Percentiles rank a stretch among this genome's conserved stretches.
Evolutionary conservation across 164 flowering plant species (phyloP).

Genomic region (Hamamelis virginiana): DNA sequence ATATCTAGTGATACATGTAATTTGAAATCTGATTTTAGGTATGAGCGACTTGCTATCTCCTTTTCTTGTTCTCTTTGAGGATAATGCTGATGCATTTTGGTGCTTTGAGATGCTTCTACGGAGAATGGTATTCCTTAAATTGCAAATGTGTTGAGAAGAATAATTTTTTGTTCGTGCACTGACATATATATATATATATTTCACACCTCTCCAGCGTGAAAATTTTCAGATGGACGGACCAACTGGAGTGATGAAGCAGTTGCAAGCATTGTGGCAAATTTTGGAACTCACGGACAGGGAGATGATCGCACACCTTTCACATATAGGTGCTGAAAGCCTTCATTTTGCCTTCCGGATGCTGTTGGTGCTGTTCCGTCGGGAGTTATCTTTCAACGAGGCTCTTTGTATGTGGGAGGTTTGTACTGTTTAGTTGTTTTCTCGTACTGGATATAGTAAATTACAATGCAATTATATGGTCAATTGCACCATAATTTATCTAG

Average conservation of each 20-base stretch:
- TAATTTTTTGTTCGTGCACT: slow-evolving; percentile 9
- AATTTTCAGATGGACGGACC: slow-evolving; percentile 92
- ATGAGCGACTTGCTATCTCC: slow-evolving; percentile 95
- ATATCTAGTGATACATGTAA: background rate
- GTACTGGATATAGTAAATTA: background rate
- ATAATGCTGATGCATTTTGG: slow-evolving; percentile 96
- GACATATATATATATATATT: slow-evolving; percentile 7
- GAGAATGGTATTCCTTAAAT: slow-evolving; percentile 61
- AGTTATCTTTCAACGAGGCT: slow-evolving; percentile 73
- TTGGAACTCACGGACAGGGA: slow-evolving; percentile 72
- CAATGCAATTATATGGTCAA: background rate
- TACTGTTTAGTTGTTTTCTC: slow-evolving; percentile 7
- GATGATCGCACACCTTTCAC: slow-evolving; percentile 67
- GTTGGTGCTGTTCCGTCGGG: slow-evolving; percentile 87
- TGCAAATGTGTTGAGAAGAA: background rate
- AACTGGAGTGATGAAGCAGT: slow-evolving; percentile 84
- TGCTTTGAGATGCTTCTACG: slow-evolving; percentile 96
- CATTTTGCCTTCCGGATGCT: slow-evolving; percentile 95
- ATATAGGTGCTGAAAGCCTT: slow-evolving; percentile 86
- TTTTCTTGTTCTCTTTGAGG: slow-evolving; percentile 85
- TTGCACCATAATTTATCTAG: background rate
- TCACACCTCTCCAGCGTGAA: slow-evolving; percentile 56
- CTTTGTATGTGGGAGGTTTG: slow-evolving; percentile 98
- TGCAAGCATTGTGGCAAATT: slow-evolving; percentile 70
- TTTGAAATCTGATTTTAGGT: slow-evolving; percentile 45